Percentiles rank a stretch among this genome's conserved stretches.
Evolutionary conservation across 495 filamentous ascomycete species (phyloP).

Genomic region (Aspergillus saccharolyticus): DNA sequence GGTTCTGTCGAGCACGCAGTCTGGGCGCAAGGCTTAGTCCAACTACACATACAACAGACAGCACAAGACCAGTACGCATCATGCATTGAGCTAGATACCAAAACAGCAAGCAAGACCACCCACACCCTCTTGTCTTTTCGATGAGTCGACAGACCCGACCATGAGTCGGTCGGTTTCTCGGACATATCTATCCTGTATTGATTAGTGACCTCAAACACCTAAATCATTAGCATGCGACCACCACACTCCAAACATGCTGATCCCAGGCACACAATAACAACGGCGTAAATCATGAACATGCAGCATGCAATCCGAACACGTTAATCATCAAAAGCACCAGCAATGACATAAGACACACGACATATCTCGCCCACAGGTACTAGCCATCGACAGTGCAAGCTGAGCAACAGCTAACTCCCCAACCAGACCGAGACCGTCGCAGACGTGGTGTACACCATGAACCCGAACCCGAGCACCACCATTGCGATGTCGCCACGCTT

Average conservation of each 20-base stretch:
- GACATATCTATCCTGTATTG: not conserved
- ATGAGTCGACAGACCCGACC: not conserved
- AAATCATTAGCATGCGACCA: not conserved
- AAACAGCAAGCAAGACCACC: not conserved
- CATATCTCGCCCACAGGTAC: too few species aligned
- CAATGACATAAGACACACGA: not conserved
- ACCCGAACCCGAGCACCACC: conserved; percentile 50
- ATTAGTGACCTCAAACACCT: not conserved
- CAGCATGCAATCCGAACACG: not conserved
- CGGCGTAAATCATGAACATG: not conserved
- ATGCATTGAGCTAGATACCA: not conserved
- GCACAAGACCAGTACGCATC: too few species aligned
- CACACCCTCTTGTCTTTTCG: not conserved
- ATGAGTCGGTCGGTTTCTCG: not conserved
- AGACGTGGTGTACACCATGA: conserved; percentile 59
- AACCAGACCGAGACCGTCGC: conserved; percentile 45
- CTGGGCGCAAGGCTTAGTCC: not conserved
- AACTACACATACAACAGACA: not conserved
- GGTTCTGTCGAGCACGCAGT: too few species aligned
- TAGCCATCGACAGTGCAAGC: not conserved
- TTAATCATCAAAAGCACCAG: not conserved
- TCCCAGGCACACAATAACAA: not conserved
- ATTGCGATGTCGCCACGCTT: conserved; percentile 50
- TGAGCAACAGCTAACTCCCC: not conserved
- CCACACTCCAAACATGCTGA: not conserved